A percentile compares a stretch with the other conserved stretches of the same genome.
phyloP scores from a whole-genome alignment of 495 filamentous ascomycete genomes.

The Tuber umbilicatum region DNA sequence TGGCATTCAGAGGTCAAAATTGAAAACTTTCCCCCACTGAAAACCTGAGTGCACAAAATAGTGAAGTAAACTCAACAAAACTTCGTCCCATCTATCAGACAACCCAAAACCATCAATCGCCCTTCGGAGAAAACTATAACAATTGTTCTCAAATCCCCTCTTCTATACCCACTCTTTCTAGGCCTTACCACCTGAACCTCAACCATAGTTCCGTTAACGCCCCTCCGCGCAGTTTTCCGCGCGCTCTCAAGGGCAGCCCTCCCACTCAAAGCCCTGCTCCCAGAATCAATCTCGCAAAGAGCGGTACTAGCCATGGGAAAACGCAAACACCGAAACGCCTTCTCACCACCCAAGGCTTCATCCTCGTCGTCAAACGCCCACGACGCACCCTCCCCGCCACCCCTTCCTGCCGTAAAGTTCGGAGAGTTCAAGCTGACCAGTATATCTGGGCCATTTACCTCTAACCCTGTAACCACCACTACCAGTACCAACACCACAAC shows the following conservation, averaged over 20 bases:
- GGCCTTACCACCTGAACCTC: background rate
- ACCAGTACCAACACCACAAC: background rate
- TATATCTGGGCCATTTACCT: slow-evolving; percentile 3
- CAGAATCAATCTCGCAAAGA: background rate
- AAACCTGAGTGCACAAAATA: background rate
- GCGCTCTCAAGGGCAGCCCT: background rate
- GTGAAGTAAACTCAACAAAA: background rate
- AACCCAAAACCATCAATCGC: background rate
- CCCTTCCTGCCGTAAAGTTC: slow-evolving; percentile 23
- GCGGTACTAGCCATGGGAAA: slow-evolving; percentile 7
- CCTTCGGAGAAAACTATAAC: background rate
- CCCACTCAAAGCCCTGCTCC: background rate
- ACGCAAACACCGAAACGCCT: slow-evolving; percentile 17
- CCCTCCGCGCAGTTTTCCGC: slow-evolving; percentile 1
- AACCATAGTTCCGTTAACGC: background rate
- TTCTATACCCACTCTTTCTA: background rate
- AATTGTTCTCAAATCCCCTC: background rate
- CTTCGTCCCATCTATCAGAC: background rate
- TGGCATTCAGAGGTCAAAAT: background rate
- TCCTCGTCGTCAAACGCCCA: background rate
- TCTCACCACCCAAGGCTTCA: slow-evolving; percentile 8
- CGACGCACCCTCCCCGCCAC: slow-evolving; percentile 8
- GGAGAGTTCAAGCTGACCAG: slow-evolving; percentile 31
- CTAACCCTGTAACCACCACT: background rate
- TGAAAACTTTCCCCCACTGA: background rate